Conservation (phyloP, 768 basidiomycete species). For the Cyathus striatus region DNA sequence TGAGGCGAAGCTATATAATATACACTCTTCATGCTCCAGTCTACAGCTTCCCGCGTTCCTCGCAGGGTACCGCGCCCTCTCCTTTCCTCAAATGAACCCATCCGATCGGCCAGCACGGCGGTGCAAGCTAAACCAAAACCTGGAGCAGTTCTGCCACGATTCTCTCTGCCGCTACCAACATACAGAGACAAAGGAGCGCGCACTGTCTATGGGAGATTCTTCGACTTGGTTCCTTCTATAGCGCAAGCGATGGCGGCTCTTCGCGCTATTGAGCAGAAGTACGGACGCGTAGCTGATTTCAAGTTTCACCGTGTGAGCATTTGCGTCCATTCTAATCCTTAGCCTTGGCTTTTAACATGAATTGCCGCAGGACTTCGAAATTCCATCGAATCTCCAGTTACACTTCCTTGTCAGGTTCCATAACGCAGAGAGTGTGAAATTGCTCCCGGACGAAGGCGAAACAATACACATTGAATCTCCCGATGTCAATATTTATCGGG, state of each 20-base stretch:
- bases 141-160: no score
- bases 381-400: conserved; percentile 35
- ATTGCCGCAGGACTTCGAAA: conserved; percentile 40
- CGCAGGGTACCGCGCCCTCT: no score
- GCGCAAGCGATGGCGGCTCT: conserved; percentile 47
- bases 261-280: conserved; percentile 50
- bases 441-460: conserved; percentile 23
- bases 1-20: no score
- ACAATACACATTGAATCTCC: conserved; percentile 21
- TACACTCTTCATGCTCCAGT: conserved; percentile 7
- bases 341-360: conserved; percentile 1
- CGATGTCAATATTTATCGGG: conserved; percentile 9
- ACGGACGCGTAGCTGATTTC: conserved; percentile 42
- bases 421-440: conserved; percentile 32
- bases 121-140: no score
- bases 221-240: conserved; percentile 36
- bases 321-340: neutral
- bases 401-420: conserved; percentile 40
- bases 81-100: conserved; percentile 6
- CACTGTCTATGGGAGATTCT: conserved; percentile 36
- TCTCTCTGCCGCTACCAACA: no score
- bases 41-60: conserved; percentile 2
- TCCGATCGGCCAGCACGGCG: no score
- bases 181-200: no score
- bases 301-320: conserved; percentile 33